These are phyloP conservation scores for Senna tora DNA, from an alignment of 306 rosid genomes.

Conservation along the genomic window DNA sequence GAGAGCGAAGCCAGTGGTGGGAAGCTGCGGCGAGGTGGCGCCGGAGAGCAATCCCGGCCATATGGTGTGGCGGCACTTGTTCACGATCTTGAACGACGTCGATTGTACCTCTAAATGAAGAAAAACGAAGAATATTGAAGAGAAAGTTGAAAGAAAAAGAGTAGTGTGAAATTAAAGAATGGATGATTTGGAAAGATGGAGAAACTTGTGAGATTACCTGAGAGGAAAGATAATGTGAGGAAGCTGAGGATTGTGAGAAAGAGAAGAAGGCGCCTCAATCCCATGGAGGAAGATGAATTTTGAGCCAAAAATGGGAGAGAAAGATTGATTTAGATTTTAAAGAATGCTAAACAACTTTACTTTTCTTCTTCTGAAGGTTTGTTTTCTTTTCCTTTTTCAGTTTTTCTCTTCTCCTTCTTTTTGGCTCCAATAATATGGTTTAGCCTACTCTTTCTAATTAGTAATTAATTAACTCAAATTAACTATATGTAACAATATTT, in stretches of 20 bases:
- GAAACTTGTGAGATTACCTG: constrained; percentile 53
- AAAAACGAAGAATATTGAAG: neutral
- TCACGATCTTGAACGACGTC: constrained; percentile 72
- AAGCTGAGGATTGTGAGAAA: constrained; percentile 43
- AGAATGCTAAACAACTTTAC: constrained; percentile 49
- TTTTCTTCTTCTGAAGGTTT: constrained; percentile 48
- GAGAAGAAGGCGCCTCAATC: constrained; percentile 46
- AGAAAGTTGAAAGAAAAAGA: neutral
- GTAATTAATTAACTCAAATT: too few species aligned
- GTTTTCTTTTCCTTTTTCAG: neutral
- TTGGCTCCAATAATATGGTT: too few species aligned
- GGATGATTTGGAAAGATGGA: neutral
- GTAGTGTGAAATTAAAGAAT: neutral
- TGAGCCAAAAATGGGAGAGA: constrained; percentile 11
- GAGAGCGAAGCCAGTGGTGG: constrained; percentile 82
- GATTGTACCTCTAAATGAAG: constrained; percentile 59
- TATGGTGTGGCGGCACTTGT: constrained; percentile 79
- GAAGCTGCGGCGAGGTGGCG: constrained; percentile 67
- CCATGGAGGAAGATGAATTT: constrained; percentile 42
- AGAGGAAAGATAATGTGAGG: constrained; percentile 50
- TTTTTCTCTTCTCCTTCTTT: neutral
- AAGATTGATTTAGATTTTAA: neutral
- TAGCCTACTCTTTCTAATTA: too few species aligned
- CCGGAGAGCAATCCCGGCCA: constrained; percentile 96
- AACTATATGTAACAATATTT: too few species aligned